Evolutionary conservation across 768 basidiomycete species (phyloP).

Genomic region (Suillus discolor): DNA sequence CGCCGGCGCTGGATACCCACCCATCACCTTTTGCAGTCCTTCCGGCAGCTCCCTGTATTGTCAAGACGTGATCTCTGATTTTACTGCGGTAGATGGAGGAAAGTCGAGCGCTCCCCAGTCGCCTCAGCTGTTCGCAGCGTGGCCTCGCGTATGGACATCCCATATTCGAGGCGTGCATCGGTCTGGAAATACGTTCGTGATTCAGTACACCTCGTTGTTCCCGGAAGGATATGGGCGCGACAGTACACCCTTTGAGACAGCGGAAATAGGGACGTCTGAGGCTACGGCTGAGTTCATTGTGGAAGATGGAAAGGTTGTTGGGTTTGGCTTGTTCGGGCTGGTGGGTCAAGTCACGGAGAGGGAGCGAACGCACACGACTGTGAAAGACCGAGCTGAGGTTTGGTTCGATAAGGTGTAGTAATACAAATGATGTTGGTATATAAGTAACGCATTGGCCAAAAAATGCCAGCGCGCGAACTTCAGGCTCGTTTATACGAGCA

Average conservation of each 20-base stretch:
- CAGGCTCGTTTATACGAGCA: too few species aligned
- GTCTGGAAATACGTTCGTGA: conserved; percentile 22
- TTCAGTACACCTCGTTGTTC: conserved; percentile 31
- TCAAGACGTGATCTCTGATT: conserved; percentile 27
- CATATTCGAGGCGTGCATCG: conserved; percentile 36
- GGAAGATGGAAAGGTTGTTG: conserved; percentile 28
- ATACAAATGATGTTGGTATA: neutral
- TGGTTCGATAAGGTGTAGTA: conserved; percentile 32
- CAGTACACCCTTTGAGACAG: conserved; percentile 33
- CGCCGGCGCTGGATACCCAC: conserved; percentile 38
- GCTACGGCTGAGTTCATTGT: conserved; percentile 26
- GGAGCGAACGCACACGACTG: conserved; percentile 18
- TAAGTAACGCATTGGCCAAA: too few species aligned
- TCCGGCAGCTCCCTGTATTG: conserved; percentile 25
- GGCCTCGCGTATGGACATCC: conserved; percentile 38
- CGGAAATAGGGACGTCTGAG: conserved; percentile 4
- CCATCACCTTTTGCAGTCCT: conserved; percentile 38
- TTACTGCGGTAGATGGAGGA: conserved; percentile 27
- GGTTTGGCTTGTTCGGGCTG: conserved; percentile 28
- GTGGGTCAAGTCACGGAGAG: conserved; percentile 22
- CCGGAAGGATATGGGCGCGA: conserved; percentile 42
- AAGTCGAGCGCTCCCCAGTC: neutral
- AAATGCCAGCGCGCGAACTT: too few species aligned
- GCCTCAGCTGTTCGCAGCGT: conserved; percentile 31
- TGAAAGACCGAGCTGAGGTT: conserved; percentile 32